A percentile compares a stretch with the other conserved stretches of the same genome.
These are phyloP conservation scores for Pestalotiopsis sp. DNA, from an alignment of 2,329 filamentous ascomycete genomes.

Conservation along the genomic window DNA sequence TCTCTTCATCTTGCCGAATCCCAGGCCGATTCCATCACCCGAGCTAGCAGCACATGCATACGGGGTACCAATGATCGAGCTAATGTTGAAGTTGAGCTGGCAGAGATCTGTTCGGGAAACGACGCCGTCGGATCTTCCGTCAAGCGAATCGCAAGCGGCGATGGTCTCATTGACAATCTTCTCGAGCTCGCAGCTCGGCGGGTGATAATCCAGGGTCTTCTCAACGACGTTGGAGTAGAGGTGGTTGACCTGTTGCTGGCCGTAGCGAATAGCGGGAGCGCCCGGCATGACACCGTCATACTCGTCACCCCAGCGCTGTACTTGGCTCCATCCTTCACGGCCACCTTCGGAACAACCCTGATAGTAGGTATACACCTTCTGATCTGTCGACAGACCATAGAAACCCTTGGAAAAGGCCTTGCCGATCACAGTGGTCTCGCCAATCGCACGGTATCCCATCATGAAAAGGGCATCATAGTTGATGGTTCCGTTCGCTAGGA, in stretches of 20 bases:
- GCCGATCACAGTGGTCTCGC: constrained; percentile 40
- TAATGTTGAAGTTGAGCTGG: constrained; percentile 41
- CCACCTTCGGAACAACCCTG: constrained; percentile 58
- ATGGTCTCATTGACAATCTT: constrained; percentile 57
- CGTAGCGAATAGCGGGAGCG: constrained; percentile 48
- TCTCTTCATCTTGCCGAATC: background rate
- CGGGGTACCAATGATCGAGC: constrained; percentile 43
- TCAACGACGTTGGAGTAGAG: constrained; percentile 41
- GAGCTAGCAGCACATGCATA: constrained; percentile 45
- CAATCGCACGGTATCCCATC: constrained; percentile 35
- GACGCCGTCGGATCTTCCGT: constrained; percentile 57
- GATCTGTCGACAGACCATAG: constrained; percentile 34
- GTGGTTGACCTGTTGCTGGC: constrained; percentile 48
- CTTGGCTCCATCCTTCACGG: constrained; percentile 49
- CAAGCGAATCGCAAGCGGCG: constrained; percentile 54
- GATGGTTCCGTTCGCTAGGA: too few relatives aligned
- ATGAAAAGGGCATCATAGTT: too few relatives aligned
- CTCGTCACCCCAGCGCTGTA: constrained; percentile 51
- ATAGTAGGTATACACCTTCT: constrained; percentile 49
- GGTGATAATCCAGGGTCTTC: constrained; percentile 40
- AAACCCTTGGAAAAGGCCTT: constrained; percentile 44
- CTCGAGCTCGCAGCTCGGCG: constrained; percentile 44
- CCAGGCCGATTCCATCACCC: constrained; percentile 8
- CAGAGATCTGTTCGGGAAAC: constrained; percentile 41
- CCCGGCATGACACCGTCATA: constrained; percentile 49